Evolutionary conservation across 805 yeast genomes (phyloP), one percentile per base, ranked within the genome.

Genomic region (Metschnikowia picachoensis): DNA sequence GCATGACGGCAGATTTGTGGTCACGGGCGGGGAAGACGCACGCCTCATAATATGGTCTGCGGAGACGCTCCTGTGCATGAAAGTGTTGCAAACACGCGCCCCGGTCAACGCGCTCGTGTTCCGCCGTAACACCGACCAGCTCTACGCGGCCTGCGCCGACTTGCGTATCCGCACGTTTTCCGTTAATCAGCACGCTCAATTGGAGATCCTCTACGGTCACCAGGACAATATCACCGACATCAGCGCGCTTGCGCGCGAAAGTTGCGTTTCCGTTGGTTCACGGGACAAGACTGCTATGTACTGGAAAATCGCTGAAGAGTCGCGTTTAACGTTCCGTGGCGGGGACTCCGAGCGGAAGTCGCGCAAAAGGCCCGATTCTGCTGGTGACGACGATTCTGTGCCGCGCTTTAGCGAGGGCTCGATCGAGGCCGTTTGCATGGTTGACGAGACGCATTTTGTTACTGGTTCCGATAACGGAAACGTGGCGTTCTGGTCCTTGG

Each of bases 381-480:
- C 51, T 29, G 62, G 60, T 14, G 30, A 7, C 30, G 61, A 50
- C 30, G 62, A 60, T 14, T 30, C 15, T 15, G 65, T 60, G 33
- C 63, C 67, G 14, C 76, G 79, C 57, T 77, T 72, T 53, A 70
- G 80, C 36, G 97, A 94, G 64, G 98, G 98, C 11, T 82, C 94
- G 51, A 83, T 92, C 43, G 98, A 92, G 57, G 84, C 87, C 60
- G 94, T 91, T 30, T 72, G 86, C 11, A 90, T 91, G 97, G 67
- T 87, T 44, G 99, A 94, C 66, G 96, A 91, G 65, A 80, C 90
- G 27, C 90, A 87, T 63, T 94, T 94, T 61, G 82, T 94, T 39
- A 91, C 98, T 1, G 98, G 98, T 4, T 84, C 96, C 13, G 99
- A 94, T 62, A 92, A 91, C 62, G 99, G 99, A 36, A 86, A 81